Conservation (phyloP, 352 stramenopile genomes). For the Phytopythium ostracodes region DNA sequence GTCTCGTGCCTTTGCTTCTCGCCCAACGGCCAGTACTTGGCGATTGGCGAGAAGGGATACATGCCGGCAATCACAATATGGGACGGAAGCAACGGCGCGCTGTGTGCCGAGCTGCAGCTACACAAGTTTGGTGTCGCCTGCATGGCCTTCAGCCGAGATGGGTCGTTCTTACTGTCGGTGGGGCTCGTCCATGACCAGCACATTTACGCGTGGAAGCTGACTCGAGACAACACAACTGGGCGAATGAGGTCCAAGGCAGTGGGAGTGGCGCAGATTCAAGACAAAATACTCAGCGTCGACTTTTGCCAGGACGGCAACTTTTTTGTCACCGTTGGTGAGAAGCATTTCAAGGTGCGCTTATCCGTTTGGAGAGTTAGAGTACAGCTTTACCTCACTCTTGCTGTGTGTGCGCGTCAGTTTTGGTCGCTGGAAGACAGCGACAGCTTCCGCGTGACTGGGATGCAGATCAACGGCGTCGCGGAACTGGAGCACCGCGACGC, state of each 20-base stretch:
- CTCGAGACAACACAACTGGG: conserved; percentile 9
- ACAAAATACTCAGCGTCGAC: conserved; percentile 72
- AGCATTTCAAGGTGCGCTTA: conserved; percentile 58
- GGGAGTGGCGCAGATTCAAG: conserved; percentile 44
- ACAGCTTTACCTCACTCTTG: no score
- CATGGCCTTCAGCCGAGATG: conserved; percentile 73
- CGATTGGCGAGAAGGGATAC: conserved; percentile 87
- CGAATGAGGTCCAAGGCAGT: conserved; percentile 32
- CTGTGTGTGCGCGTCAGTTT: conserved; percentile 36
- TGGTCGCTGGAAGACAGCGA: conserved; percentile 61
- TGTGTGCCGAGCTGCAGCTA: conserved; percentile 76
- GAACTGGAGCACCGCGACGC: conserved; percentile 61
- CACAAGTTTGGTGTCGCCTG: conserved; percentile 83
- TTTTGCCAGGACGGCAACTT: conserved; percentile 68
- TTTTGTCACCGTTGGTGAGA: conserved; percentile 81
- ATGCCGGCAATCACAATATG: conserved; percentile 84
- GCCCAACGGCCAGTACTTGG: conserved; percentile 75
- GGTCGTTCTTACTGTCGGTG: conserved; percentile 53
- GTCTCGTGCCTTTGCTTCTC: conserved; percentile 85
- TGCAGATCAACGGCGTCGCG: conserved; percentile 43
- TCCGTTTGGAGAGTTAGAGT: no score
- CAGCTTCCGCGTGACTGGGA: conserved; percentile 48
- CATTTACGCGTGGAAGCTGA: conserved; percentile 71
- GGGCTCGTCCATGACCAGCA: conserved; percentile 84
- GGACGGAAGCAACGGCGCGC: conserved; percentile 68